phyloP scores from a whole-genome alignment of 83 land plant species.

The Thuja plicata region DNA sequence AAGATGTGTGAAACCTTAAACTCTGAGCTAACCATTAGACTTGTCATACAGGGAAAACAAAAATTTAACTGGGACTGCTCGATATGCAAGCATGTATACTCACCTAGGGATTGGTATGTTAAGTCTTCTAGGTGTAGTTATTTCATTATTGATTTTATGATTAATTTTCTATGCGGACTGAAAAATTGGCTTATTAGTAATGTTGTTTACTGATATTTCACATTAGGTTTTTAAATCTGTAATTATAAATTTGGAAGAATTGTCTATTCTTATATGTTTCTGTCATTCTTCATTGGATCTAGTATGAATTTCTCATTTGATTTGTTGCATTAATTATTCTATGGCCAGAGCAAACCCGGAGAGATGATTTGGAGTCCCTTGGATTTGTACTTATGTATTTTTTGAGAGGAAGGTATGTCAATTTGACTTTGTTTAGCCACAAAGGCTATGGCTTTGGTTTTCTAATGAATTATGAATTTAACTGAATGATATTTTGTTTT shows the following conservation, averaged over 20 bases:
- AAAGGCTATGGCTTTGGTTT: neutral
- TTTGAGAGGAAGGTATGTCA: slow-evolving; percentile 52
- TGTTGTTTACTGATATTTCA: neutral
- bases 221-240: neutral
- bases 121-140: neutral
- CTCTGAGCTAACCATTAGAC: neutral
- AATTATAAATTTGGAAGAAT: neutral
- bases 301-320: neutral
- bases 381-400: slow-evolving; percentile 64
- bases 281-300: neutral
- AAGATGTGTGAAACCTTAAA: neutral
- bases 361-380: slow-evolving; percentile 72
- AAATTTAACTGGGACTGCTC: slow-evolving; percentile 70
- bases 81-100: slow-evolving; percentile 74
- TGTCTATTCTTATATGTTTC: neutral
- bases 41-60: slow-evolving; percentile 60
- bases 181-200: neutral
- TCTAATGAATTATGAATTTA: neutral
- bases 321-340: neutral
- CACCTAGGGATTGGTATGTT: slow-evolving; percentile 72
- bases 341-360: slow-evolving; percentile 54
- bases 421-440: neutral
- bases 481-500: neutral
- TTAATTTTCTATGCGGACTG: neutral
- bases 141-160: neutral